Conservation (phyloP, 2,329 filamentous ascomycete genomes). For the Esteya vermicola region DNA sequence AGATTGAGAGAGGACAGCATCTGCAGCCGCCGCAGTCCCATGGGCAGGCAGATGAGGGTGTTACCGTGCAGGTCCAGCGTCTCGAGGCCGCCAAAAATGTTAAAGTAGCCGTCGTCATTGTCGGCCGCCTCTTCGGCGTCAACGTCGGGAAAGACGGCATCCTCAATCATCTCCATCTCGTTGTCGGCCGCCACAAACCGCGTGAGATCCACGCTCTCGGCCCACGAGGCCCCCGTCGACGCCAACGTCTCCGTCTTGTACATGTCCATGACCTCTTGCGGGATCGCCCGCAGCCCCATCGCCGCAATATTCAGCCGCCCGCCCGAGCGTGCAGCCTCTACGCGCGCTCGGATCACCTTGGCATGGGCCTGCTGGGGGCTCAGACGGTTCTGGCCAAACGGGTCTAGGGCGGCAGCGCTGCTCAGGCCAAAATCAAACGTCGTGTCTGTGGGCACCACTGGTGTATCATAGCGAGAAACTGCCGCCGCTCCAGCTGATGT, state of each 20-base stretch:
- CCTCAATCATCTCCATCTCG: conserved; percentile 60
- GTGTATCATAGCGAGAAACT: conserved; percentile 17
- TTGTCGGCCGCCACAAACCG: conserved; percentile 83
- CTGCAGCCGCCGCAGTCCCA: conserved; percentile 59
- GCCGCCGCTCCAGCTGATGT: too few relatives aligned
- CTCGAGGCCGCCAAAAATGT: conserved; percentile 72
- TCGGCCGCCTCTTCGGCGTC: conserved; percentile 41
- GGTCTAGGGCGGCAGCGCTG: too few relatives aligned
- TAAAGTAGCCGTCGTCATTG: conserved; percentile 52
- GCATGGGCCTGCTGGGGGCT: conserved; percentile 42
- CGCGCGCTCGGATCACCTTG: conserved; percentile 58
- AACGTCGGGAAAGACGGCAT: conserved; percentile 65
- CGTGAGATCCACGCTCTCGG: conserved; percentile 77
- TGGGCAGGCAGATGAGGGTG: conserved; percentile 53
- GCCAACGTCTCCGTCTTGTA: conserved; percentile 74
- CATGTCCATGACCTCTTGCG: conserved; percentile 75
- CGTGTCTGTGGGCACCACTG: conserved; percentile 31
- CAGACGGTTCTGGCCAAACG: conserved; percentile 56
- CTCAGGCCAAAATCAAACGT: conserved; percentile 43
- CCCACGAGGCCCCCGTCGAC: conserved; percentile 64
- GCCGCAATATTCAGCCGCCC: conserved; percentile 83
- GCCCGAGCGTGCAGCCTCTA: conserved; percentile 58
- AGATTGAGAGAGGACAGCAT: conserved; percentile 72
- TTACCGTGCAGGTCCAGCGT: conserved; percentile 81
- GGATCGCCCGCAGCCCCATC: conserved; percentile 65